Evolutionary conservation across 192 early-diverging fungal genomes (phyloP), one percentile per base, ranked within the genome.

Genomic region (Entomortierella lignicola): DNA sequence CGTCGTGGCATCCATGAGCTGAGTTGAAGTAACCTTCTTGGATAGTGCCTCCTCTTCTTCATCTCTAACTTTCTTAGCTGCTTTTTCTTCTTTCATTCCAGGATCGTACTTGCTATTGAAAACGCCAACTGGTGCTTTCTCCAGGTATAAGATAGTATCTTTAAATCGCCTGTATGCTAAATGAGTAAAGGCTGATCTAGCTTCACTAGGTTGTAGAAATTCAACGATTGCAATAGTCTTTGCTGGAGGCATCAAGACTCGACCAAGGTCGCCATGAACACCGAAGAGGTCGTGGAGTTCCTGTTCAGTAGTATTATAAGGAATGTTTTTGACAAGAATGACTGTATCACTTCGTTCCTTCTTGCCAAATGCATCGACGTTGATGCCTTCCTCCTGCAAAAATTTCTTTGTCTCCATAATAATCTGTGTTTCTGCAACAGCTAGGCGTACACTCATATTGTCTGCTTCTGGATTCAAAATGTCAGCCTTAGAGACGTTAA

Each of bases 391-490:
- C 37, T 92, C 86, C 72, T 94, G 92, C 58, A 99, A 89, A 68
- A 91, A 98, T 53, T 90, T 81, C 77, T 99, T 99, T 18, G 98
- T 98, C 71, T 99, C 97, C 70, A 88, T 89, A 66, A 98, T 90
- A 56, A 99, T 91, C 68, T 98, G 93, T 0, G 98, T 98, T 85
- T 99, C 98, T n/a, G 98, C 98, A 39, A 99, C 86, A 1, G 98
- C 97, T 61, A 99, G 85, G 26, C 96, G 87, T 5, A 98, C 97
- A 15, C 97, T 95, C 83, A 96, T 91, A 72, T 94, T 93, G 52
- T 98, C 95, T 17, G 86, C 83, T 32, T 96, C 92, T 10, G 94
- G 89, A 69, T 94, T 92, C 55, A 99, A 81, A 41, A 99, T 91
- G 23, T 98, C 96, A n/a, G 90, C 88, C 79, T 99, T 99, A 61